Base-by-base conservation (phyloP, 2,329 filamentous ascomycete genomes). In the Atkinsonella hypoxylon region DNA sequence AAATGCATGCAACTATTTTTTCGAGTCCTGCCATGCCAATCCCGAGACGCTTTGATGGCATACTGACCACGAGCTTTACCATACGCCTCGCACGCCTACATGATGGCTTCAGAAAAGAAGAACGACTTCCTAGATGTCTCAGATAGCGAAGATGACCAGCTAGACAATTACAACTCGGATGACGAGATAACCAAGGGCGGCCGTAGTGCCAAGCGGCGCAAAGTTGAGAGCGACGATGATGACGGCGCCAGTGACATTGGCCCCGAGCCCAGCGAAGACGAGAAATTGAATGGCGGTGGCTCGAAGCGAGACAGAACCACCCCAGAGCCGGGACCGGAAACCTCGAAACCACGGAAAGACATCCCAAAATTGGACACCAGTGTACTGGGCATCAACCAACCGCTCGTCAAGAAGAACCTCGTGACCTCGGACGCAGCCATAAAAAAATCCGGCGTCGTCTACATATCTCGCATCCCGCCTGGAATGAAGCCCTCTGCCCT, bases 401-500 rank as follows among this genome's bases (percentile, higher is more conserved):
- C 76, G 40, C 67, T 85, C 53, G 73, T 77, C 41, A 81, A 83
- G 63, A 82, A 85, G 69, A 85, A 87, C 62, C 77, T 87, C 46
- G 77, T 84, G 39, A 74, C 75, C 5, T 78, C 81, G 11, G 78
- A 82, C 55, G 76, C 77, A 36, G 81, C 82, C 20, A 75, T 85
- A 53, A 81, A 79, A 58, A 85, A 82, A 63, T 89, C 86, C 0
- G 88, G 88, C 55, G 85, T 94, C 12, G 74, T 93, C 53, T 94
- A 93, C 69, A 75, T 94, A 54, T 91, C 87, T 4, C 82, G 88
- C 53, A 80, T 93, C 55, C 88, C 89, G 4, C 89, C 89, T 0
- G 94, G 90, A 67, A 93, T 94, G 87, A 90, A 89, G 61, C 87
- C 87, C 7, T 72, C 75, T 48, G 90, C 90, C 62, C 74, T 93